Evolutionary conservation across 2,329 filamentous ascomycete genomes (phyloP), one percentile per base, ranked within the genome.

Genomic region (Sclerotinia nivalis): DNA sequence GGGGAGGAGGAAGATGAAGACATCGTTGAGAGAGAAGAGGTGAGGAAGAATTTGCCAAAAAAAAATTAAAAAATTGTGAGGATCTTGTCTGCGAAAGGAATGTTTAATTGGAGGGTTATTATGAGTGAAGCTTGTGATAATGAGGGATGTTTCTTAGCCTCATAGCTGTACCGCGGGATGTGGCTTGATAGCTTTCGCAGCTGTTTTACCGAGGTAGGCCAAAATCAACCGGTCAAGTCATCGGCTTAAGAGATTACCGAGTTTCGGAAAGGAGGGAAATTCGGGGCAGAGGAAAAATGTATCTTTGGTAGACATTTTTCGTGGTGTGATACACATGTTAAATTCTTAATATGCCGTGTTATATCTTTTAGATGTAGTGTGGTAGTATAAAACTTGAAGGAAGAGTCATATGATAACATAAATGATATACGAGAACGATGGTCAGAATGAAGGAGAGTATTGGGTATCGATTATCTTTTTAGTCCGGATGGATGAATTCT

Each of bases 1-100:
- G 73, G 31, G 2, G 75, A 73, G 34, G 58, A 25, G 59, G 59
- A 68, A 68, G 43, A 68, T 31, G 70, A 40, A 62, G 69, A 34
- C 64, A 70, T 68, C 40, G 12, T 37, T 43, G 43, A 28, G 34
- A 43, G 58, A n/a, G 25, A 31, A 43, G 52, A n/a, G 25, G 61
- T 28, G 10, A 50, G 18, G 64, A 56, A 49, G 28, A 15, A 34
- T n/a, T 28, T 43, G n/a, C 28, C 13, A 43, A 43, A 43, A 43
- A 4, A 43, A 43, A 43, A 43, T 15, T 15, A 15, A 15, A 7
- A 22, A 13, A 52, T 50, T 40, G 22, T 18, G 60, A 31, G 49
- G 22, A 52, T n/a, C 37, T 47, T 25, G 9, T 22, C 56, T 37
- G 43, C 18, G 20, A 25, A 54, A 55, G 58, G 47, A 37, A 50